These are phyloP conservation scores for Corynascus novoguineensis DNA, from an alignment of 495 filamentous ascomycete species.

Conservation along the genomic window DNA sequence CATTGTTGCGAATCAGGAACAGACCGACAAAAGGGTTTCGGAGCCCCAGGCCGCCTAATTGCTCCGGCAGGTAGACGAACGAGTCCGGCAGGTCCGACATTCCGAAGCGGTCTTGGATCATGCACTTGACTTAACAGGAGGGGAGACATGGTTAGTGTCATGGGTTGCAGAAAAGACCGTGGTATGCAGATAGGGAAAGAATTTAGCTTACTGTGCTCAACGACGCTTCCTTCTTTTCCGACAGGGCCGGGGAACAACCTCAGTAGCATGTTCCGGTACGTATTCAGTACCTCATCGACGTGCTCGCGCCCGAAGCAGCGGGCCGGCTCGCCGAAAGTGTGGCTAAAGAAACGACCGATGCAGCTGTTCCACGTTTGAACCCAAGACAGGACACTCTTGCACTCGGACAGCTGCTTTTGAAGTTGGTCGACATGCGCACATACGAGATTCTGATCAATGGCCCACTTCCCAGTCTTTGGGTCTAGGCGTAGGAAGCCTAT, in stretches of 20 bases:
- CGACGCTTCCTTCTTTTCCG: slow-evolving; percentile 22
- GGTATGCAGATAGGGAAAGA: not conserved
- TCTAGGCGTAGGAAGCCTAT: slow-evolving; percentile 61
- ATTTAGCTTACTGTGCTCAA: slow-evolving; percentile 30
- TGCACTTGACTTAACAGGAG: slow-evolving; percentile 35
- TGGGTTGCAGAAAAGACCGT: not conserved
- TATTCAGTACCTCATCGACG: slow-evolving; percentile 56
- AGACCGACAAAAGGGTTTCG: slow-evolving; percentile 49
- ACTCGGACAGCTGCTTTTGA: slow-evolving; percentile 48
- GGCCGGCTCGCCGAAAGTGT: slow-evolving; percentile 61
- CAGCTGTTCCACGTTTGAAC: slow-evolving; percentile 63
- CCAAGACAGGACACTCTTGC: slow-evolving; percentile 56
- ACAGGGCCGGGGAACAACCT: slow-evolving; percentile 36
- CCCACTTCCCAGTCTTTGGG: slow-evolving; percentile 46
- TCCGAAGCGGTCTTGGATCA: slow-evolving; percentile 50
- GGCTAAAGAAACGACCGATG: slow-evolving; percentile 58
- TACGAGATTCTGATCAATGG: slow-evolving; percentile 59
- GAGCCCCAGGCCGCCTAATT: slow-evolving; percentile 52
- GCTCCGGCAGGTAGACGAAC: slow-evolving; percentile 55
- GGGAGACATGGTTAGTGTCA: not conserved
- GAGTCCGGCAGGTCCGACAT: slow-evolving; percentile 54
- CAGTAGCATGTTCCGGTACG: slow-evolving; percentile 52
- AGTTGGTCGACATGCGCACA: slow-evolving; percentile 58
- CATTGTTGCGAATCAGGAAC: slow-evolving; percentile 33
- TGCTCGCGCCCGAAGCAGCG: slow-evolving; percentile 59